These are phyloP conservation scores for Poa annua DNA, from an alignment of 176 grass and related monocot genomes.

Conservation along the genomic window DNA sequence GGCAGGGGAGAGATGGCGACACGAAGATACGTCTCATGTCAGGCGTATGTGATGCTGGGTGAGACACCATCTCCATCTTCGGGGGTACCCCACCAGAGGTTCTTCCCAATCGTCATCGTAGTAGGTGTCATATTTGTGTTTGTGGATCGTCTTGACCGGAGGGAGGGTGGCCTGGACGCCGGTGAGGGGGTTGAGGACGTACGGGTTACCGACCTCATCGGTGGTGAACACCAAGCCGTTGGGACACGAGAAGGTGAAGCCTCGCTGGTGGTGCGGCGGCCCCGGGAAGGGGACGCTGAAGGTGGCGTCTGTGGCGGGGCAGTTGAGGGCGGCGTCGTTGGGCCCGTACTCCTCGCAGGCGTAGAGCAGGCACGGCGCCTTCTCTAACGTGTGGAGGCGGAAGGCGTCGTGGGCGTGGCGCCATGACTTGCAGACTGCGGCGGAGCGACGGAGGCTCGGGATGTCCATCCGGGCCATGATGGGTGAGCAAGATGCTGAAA, in stretches of 20 bases:
- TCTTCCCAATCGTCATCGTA: neutral
- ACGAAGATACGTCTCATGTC: no score
- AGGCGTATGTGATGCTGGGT: no score
- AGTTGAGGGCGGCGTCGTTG: neutral
- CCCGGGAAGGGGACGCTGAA: neutral
- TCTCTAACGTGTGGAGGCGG: neutral
- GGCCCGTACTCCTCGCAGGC: neutral
- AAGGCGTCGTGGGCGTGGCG: neutral
- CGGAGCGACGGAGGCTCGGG: neutral
- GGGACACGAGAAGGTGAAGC: neutral
- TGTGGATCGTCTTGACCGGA: neutral
- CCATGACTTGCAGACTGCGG: neutral
- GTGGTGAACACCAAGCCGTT: slow-evolving; percentile 1
- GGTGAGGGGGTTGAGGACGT: neutral
- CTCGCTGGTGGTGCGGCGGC: neutral
- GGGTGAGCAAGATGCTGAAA: no score
- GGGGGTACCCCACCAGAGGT: no score
- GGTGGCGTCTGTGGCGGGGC: neutral
- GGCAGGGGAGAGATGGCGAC: no score
- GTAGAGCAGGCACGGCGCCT: neutral
- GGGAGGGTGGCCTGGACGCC: neutral
- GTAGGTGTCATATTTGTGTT: no score
- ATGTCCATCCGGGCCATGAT: neutral
- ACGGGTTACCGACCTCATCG: neutral
- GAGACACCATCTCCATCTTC: no score